These are phyloP conservation scores for Xylaria sp. DNA, from an alignment of 2,329 filamentous ascomycete species.

Conservation along the genomic window DNA sequence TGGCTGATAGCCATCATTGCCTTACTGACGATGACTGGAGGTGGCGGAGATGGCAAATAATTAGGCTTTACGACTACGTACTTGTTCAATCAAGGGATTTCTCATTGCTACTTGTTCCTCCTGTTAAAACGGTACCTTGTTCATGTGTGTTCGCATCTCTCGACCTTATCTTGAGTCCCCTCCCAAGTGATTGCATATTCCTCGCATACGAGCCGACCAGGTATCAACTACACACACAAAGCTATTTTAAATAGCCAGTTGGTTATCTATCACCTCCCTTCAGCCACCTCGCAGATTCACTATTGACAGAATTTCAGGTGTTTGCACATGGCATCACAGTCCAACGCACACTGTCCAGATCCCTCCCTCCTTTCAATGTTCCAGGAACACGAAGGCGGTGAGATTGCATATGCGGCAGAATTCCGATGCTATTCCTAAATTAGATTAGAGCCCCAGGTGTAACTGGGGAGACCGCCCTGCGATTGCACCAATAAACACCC, in stretches of 20 bases:
- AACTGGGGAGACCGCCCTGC: slow-evolving; percentile 24
- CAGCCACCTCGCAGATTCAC: too few relatives aligned
- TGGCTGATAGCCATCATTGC: slow-evolving; percentile 61
- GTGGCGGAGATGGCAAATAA: slow-evolving; percentile 53
- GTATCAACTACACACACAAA: background rate
- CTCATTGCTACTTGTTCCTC: background rate
- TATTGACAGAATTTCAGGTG: too few relatives aligned
- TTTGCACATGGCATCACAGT: too few relatives aligned
- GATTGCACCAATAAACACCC: slow-evolving; percentile 32
- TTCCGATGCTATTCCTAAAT: slow-evolving; percentile 11
- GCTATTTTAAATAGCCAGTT: too few relatives aligned
- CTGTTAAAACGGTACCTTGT: background rate
- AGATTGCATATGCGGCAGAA: slow-evolving; percentile 12
- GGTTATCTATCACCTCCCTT: too few relatives aligned
- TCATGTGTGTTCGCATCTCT: background rate
- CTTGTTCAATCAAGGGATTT: slow-evolving; percentile 1
- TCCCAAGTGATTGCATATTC: background rate
- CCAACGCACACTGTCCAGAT: background rate
- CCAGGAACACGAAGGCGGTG: slow-evolving; percentile 5
- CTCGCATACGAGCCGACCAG: background rate
- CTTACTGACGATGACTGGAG: slow-evolving; percentile 55
- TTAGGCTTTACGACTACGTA: slow-evolving; percentile 25
- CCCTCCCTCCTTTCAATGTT: slow-evolving; percentile 5
- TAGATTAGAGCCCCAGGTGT: slow-evolving; percentile 17
- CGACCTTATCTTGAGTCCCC: background rate